These are phyloP conservation scores for Penicillium vulpinum DNA, from an alignment of 2,329 filamentous ascomycete species.

Conservation along the genomic window DNA sequence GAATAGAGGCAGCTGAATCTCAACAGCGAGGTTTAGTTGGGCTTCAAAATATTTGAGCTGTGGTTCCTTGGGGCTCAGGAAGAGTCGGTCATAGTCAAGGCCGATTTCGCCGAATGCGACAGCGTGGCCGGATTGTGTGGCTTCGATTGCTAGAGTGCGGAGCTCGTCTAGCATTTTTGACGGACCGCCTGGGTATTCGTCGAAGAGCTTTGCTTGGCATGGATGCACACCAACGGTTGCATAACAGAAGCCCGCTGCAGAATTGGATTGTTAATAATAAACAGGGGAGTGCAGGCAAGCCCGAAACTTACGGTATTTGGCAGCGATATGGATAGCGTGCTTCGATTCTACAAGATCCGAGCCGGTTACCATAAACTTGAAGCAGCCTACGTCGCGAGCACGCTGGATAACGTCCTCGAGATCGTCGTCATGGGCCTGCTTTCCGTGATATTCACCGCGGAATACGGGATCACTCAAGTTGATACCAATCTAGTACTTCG, in stretches of 20 bases:
- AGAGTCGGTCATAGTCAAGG: conserved; percentile 90
- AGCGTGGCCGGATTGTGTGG: conserved; percentile 60
- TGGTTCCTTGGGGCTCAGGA: conserved; percentile 73
- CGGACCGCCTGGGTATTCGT: conserved; percentile 53
- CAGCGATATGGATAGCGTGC: conserved; percentile 71
- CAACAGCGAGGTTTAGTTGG: conserved; percentile 76
- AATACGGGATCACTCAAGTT: conserved; percentile 94
- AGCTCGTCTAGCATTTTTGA: conserved; percentile 57
- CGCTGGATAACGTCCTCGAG: conserved; percentile 70
- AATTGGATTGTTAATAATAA: background rate
- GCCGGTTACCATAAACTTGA: conserved; percentile 90
- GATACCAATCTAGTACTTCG: conserved; percentile 69
- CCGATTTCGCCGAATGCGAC: conserved; percentile 92
- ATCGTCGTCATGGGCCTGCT: conserved; percentile 55
- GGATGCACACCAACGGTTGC: conserved; percentile 93
- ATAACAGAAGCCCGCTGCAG: conserved; percentile 74
- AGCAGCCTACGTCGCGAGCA: conserved; percentile 74
- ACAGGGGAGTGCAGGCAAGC: background rate
- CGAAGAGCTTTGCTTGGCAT: conserved; percentile 80
- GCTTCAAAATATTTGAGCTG: conserved; percentile 83
- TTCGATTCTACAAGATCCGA: conserved; percentile 78
- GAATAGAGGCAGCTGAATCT: conserved; percentile 81
- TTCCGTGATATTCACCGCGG: conserved; percentile 78
- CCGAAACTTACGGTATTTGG: conserved; percentile 66
- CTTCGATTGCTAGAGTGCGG: conserved; percentile 61